phyloP scores from a whole-genome alignment of 2,329 filamentous ascomycete species.

The Penicillium sp. region DNA sequence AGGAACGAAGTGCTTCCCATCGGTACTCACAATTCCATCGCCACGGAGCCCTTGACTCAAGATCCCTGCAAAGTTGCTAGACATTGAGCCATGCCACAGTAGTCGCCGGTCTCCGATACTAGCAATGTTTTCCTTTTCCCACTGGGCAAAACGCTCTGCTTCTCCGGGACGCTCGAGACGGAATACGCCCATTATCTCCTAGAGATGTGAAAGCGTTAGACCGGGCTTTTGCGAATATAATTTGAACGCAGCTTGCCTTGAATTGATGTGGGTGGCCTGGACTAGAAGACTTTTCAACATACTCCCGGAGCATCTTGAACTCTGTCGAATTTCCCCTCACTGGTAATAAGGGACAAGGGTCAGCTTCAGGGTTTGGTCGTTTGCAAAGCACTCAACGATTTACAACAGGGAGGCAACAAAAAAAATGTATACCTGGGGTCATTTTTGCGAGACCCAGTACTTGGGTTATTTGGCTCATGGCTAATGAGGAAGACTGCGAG shows the following conservation, averaged over 20 bases:
- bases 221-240: background rate
- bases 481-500: background rate
- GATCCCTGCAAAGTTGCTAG: slow-evolving; percentile 15
- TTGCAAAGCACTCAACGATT: background rate
- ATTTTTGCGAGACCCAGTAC: slow-evolving; percentile 6
- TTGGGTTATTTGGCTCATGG: background rate
- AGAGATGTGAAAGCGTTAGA: background rate
- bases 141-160: slow-evolving; percentile 7
- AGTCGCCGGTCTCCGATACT: slow-evolving; percentile 6
- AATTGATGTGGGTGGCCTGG: background rate
- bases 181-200: slow-evolving; percentile 11
- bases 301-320: slow-evolving; percentile 4
- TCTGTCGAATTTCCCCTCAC: slow-evolving; percentile 1
- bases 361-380: background rate
- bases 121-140: background rate
- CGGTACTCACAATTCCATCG: background rate
- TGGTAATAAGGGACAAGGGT: background rate
- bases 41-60: slow-evolving; percentile 15
- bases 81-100: slow-evolving; percentile 17
- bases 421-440: background rate
- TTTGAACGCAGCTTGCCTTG: background rate
- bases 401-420: background rate
- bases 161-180: slow-evolving; percentile 15
- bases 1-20: slow-evolving; percentile 1
- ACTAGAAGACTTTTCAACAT: background rate